Evolutionary conservation across 2,329 filamentous ascomycete species (phyloP).

Genomic region (Elsinoe ampelina): DNA sequence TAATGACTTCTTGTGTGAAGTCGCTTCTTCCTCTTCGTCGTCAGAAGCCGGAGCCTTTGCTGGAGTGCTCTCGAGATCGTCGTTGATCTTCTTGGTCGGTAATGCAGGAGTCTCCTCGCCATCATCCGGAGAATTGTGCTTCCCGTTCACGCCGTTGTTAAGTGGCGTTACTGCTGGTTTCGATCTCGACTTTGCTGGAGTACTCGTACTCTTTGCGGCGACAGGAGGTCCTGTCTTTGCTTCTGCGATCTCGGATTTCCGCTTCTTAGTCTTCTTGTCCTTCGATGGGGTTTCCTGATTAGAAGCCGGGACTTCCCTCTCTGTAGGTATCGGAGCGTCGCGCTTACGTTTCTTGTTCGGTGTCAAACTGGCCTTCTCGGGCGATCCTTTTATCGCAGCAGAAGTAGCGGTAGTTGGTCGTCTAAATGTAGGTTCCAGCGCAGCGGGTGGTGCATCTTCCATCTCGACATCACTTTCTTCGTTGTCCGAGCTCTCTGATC

Average conservation of each 20-base stretch:
- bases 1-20: not conserved
- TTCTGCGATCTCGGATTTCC: not conserved
- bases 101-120: not conserved
- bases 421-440: slow-evolving; percentile 16
- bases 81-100: not conserved
- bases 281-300: not conserved
- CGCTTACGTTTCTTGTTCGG: slow-evolving; percentile 10
- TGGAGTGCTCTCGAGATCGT: not conserved
- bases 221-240: not conserved
- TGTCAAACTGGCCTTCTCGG: not conserved
- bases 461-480: slow-evolving; percentile 24
- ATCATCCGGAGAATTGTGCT: not conserved
- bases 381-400: not conserved
- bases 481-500: slow-evolving; percentile 36
- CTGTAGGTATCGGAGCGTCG: not conserved
- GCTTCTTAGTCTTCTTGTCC: not conserved
- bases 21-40: not conserved
- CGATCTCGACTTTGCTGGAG: not conserved
- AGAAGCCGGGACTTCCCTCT: not conserved
- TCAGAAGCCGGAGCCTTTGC: not conserved
- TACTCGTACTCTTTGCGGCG: not conserved
- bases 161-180: not conserved
- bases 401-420: slow-evolving; percentile 2
- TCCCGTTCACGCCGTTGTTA: not conserved
- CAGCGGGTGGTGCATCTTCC: slow-evolving; percentile 18